Base-by-base conservation (phyloP, 2,329 filamentous ascomycete genomes). In the Alternaria brassicicola region DNA sequence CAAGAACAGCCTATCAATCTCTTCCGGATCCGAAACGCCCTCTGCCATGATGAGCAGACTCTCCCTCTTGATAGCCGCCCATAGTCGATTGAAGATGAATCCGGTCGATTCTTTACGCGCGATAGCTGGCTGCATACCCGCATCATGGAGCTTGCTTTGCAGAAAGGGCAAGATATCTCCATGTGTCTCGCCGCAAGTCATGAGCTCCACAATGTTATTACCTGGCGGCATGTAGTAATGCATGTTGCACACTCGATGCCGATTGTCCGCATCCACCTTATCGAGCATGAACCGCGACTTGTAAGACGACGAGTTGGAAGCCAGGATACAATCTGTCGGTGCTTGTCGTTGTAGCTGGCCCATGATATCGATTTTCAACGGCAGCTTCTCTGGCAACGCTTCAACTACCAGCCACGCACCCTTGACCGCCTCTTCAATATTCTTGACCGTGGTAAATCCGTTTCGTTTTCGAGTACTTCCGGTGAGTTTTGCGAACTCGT, bases 31-130 rank as follows among this genome's bases (percentile, higher is more conserved):
- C 0, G 79, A 78, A 0, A 86, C 82, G 0, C 78, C 83, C 48
- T 86, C 84, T 0, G 80, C 75, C 3, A 86, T 61, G 9, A 86
- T 82, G 0, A 69, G 78, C 50, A 86, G 59, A 0, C 73, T 70
- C 62, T 86, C 84, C 2, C 84, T 76, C 68, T 86, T 86, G 15
- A 86, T 77, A 0, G 84, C 84, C 0, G 84, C 84, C 84, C 84
- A 86, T 0, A 86, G 68, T 0, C 84, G 80, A 52, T 86, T 86
- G 64, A 85, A 83, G 33, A 86, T 81, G 60, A 86, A 82, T 0
- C 84, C 81, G 0, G 83, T 84, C 0, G 82, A 84, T 60, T 85
- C 80, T 47, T 79, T 81, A 6, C 75, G 64, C 0, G 82, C 82
- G 4, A 77, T 66, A 21, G 79, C 77, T 0, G 82, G 82, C 3